These are phyloP conservation scores for Plectosphaerella sp. DNA, from an alignment of 2,329 filamentous ascomycete species.

Conservation along the genomic window DNA sequence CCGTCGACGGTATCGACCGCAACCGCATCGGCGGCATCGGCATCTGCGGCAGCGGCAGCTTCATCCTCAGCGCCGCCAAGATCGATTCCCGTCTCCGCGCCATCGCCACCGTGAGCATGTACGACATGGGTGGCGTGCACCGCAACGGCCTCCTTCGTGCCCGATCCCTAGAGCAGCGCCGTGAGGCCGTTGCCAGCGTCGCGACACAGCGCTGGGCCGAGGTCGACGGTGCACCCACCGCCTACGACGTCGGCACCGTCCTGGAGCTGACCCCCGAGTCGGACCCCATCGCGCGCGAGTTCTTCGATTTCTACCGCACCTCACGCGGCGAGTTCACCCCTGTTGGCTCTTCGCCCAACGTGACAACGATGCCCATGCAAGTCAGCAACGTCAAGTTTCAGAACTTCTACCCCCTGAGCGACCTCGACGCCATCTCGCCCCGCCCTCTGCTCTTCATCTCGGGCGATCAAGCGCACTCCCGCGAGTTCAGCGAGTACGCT, in stretches of 20 bases:
- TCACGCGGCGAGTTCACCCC: constrained; percentile 6
- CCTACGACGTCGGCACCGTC: not conserved
- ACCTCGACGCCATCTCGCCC: constrained; percentile 22
- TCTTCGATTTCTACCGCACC: constrained; percentile 9
- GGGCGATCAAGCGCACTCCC: constrained; percentile 20
- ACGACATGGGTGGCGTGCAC: constrained; percentile 5
- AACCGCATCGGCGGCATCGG: constrained; percentile 23
- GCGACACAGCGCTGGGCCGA: constrained; percentile 3
- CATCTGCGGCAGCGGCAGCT: constrained; percentile 24
- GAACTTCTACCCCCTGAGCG: constrained; percentile 23
- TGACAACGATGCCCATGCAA: constrained; percentile 25
- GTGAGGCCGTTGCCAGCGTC: not conserved
- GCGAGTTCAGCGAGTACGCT: constrained; percentile 21
- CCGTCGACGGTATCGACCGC: constrained; percentile 16
- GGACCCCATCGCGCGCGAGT: constrained; percentile 1
- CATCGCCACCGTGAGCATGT: constrained; percentile 14
- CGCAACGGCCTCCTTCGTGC: constrained; percentile 2
- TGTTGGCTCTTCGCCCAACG: constrained; percentile 6
- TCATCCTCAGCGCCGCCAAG: constrained; percentile 28
- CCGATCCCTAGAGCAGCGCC: constrained; percentile 1
- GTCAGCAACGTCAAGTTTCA: constrained; percentile 25
- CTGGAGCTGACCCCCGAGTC: not conserved
- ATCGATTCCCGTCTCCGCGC: constrained; percentile 19
- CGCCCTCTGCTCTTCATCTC: constrained; percentile 21
- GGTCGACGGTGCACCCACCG: not conserved